phyloP scores from a whole-genome alignment of 441 rosid species.

The Pelargonium cotyledonis region DNA sequence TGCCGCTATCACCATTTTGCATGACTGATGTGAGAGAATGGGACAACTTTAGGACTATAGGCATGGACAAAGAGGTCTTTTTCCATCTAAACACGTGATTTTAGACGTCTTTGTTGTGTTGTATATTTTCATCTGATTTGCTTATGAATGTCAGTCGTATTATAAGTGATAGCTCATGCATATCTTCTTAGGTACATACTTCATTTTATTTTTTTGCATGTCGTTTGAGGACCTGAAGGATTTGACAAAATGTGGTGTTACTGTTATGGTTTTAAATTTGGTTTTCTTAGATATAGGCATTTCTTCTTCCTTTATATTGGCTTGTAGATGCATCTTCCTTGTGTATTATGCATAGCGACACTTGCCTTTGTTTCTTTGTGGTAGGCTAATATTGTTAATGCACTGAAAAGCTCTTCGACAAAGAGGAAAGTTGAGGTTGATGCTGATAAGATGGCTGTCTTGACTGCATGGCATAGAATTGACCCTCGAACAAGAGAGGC shows the following conservation, averaged over 20 bases:
- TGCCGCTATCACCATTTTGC: constrained; percentile 77
- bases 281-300: neutral
- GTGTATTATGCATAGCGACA: constrained; percentile 8
- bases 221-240: neutral
- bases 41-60: constrained; percentile 83
- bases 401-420: constrained; percentile 31
- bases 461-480: constrained; percentile 78
- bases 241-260: neutral
- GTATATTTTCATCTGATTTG: neutral
- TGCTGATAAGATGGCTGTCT: constrained; percentile 53
- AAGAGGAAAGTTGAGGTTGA: constrained; percentile 49
- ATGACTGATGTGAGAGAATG: constrained; percentile 66
- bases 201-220: neutral
- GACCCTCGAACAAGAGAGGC: constrained; percentile 84
- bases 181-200: neutral
- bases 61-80: constrained; percentile 88
- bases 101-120: neutral
- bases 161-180: neutral
- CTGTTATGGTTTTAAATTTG: neutral
- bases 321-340: constrained; percentile 4
- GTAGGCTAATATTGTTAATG: constrained; percentile 55
- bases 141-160: neutral
- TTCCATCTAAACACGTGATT: constrained; percentile 14
- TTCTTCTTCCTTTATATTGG: neutral
- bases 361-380: constrained; percentile 16